Evolutionary conservation across 1,284 basidiomycete species (phyloP).

Genomic region (Ustilago esculenta): DNA sequence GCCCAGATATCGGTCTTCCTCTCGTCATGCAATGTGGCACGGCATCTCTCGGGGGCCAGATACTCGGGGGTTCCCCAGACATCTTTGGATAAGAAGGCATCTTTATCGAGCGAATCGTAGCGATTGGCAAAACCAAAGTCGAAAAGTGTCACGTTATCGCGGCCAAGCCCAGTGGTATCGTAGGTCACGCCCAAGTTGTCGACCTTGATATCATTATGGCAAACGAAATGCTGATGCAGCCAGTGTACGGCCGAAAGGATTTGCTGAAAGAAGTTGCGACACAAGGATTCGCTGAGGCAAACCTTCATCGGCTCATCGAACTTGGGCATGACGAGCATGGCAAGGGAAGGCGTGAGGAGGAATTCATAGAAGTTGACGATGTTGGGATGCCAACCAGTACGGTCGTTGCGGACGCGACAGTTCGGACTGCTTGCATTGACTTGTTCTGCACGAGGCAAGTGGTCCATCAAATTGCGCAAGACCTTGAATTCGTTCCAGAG

Average conservation of each 20-base stretch:
- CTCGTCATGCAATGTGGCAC: slow-evolving; percentile 51
- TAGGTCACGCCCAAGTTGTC: slow-evolving; percentile 52
- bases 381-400: slow-evolving; percentile 48
- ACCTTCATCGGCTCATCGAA: slow-evolving; percentile 58
- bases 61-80: slow-evolving; percentile 59
- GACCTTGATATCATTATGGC: slow-evolving; percentile 61
- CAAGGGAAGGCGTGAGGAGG: slow-evolving; percentile 45
- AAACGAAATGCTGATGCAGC: slow-evolving; percentile 53
- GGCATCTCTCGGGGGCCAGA: slow-evolving; percentile 53
- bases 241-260: slow-evolving; percentile 50
- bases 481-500: slow-evolving; percentile 62
- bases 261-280: slow-evolving; percentile 51
- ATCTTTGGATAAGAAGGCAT: slow-evolving; percentile 44
- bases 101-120: slow-evolving; percentile 39
- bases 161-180: slow-evolving; percentile 36
- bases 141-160: slow-evolving; percentile 28
- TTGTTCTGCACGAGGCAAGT: slow-evolving; percentile 32
- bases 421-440: slow-evolving; percentile 36
- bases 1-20: slow-evolving; percentile 56
- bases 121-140: slow-evolving; percentile 60
- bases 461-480: slow-evolving; percentile 41
- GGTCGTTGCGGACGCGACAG: slow-evolving; percentile 31
- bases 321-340: slow-evolving; percentile 57
- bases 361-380: slow-evolving; percentile 54
- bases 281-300: slow-evolving; percentile 43